Evolutionary conservation across 2,329 filamentous ascomycete species (phyloP).

Genomic region (Coniochaeta sp.): DNA sequence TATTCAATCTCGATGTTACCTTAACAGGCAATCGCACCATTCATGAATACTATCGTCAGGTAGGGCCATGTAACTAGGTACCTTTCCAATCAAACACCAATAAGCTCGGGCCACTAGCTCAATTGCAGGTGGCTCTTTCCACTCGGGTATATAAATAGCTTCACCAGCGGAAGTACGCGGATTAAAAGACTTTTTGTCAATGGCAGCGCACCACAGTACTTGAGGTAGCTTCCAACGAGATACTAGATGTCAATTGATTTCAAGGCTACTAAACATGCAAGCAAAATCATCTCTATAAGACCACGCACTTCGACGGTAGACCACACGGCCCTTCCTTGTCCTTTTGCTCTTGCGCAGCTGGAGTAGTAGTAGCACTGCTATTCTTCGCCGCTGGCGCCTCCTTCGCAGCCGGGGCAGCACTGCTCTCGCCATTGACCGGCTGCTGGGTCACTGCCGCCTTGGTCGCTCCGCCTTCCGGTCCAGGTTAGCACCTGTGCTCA

Average conservation of each 20-base stretch:
- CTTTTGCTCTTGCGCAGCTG: slow-evolving; percentile 6
- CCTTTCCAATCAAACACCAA: too few relatives aligned
- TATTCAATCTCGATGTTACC: too few relatives aligned
- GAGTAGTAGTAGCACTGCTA: background rate
- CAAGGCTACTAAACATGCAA: slow-evolving; percentile 43
- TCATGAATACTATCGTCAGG: too few relatives aligned
- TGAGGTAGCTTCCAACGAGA: too few relatives aligned
- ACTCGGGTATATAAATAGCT: too few relatives aligned
- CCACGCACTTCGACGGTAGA: slow-evolving; percentile 62
- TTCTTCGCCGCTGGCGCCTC: background rate
- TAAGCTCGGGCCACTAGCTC: too few relatives aligned
- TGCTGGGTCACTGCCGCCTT: background rate
- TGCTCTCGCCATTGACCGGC: background rate
- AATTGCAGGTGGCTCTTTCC: too few relatives aligned
- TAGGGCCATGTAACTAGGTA: too few relatives aligned
- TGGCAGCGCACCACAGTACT: too few relatives aligned
- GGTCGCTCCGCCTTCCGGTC: background rate
- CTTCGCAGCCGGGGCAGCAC: background rate
- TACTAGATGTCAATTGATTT: background rate
- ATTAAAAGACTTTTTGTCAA: too few relatives aligned
- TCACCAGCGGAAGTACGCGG: too few relatives aligned
- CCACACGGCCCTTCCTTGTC: slow-evolving; percentile 66
- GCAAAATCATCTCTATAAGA: background rate
- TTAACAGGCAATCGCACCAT: too few relatives aligned
- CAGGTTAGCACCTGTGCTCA: slow-evolving; percentile 1